phyloP scores from a whole-genome alignment of 164 flowering plant species.

The Brasenia schreberi region DNA sequence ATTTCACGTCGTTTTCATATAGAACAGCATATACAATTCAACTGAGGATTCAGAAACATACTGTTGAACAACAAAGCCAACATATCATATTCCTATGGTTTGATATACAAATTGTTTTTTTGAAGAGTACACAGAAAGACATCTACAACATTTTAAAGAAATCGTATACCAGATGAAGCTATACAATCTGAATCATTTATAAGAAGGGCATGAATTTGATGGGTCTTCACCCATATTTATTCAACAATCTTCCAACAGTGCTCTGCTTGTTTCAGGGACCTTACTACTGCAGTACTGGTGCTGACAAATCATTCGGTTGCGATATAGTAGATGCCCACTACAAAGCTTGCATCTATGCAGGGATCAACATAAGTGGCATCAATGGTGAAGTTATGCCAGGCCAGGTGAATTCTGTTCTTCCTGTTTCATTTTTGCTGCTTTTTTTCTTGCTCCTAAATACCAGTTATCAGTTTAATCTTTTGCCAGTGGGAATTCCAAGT shows the following conservation, averaged over 20 bases:
- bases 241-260: not conserved
- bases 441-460: not conserved
- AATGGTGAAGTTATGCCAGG: constrained; percentile 51
- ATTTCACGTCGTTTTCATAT: too few relatives aligned
- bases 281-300: constrained; percentile 34
- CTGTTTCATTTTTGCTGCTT: not conserved
- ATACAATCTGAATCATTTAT: too few relatives aligned
- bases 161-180: too few relatives aligned
- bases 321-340: constrained; percentile 38
- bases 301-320: constrained; percentile 34
- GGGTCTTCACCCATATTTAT: too few relatives aligned
- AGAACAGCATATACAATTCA: too few relatives aligned
- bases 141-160: too few relatives aligned
- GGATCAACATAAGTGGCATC: constrained; percentile 37
- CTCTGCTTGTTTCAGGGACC: constrained; percentile 22
- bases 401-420: constrained; percentile 13
- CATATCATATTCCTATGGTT: too few relatives aligned
- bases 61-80: too few relatives aligned
- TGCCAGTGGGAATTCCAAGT: constrained; percentile 93
- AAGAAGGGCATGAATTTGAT: too few relatives aligned
- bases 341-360: constrained; percentile 42
- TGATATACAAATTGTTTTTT: too few relatives aligned
- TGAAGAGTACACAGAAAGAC: too few relatives aligned
- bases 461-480: not conserved
- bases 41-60: too few relatives aligned